phyloP scores from a whole-genome alignment of 208 protist genomes.

The Leishmania amazonensis region DNA sequence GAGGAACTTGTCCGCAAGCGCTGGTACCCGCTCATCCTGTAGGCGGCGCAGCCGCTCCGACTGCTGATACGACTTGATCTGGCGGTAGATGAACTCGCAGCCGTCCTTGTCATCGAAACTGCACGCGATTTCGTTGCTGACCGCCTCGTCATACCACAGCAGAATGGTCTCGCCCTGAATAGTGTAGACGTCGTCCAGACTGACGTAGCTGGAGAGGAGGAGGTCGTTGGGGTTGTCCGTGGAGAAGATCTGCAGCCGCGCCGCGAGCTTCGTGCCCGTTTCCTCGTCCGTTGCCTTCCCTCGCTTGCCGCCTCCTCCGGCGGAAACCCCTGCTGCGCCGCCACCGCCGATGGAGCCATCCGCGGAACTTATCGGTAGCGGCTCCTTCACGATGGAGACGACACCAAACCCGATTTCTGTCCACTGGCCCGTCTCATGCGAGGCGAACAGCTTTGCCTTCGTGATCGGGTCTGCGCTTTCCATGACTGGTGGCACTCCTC shows the following conservation, averaged over 20 bases:
- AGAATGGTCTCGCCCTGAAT: constrained; percentile 75
- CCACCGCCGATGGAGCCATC: constrained; percentile 1
- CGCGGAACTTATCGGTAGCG: constrained; percentile 5
- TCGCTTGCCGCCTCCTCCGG: constrained; percentile 18
- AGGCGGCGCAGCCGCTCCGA: constrained; percentile 27
- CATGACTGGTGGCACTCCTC: not conserved
- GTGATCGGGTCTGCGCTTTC: constrained; percentile 46
- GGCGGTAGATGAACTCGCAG: constrained; percentile 48
- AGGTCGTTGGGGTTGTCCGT: constrained; percentile 60
- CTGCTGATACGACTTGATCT: constrained; percentile 58
- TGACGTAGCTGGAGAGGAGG: constrained; percentile 66
- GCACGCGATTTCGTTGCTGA: constrained; percentile 69
- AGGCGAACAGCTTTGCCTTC: constrained; percentile 80
- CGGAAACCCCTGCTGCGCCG: not conserved
- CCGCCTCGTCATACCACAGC: constrained; percentile 66
- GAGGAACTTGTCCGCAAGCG: constrained; percentile 42
- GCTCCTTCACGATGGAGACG: constrained; percentile 37
- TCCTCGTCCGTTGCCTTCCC: constrained; percentile 25
- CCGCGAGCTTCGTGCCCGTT: constrained; percentile 4
- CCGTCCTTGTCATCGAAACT: constrained; percentile 75
- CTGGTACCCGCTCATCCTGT: constrained; percentile 27
- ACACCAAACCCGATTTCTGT: constrained; percentile 71
- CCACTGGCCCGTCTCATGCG: constrained; percentile 46
- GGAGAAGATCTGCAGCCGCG: constrained; percentile 53
- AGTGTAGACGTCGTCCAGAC: constrained; percentile 62